Evolutionary conservation across 2,329 filamentous ascomycete genomes (phyloP), one percentile per base, ranked within the genome.

Genomic region (Aspergillus oerlinghausenensis): DNA sequence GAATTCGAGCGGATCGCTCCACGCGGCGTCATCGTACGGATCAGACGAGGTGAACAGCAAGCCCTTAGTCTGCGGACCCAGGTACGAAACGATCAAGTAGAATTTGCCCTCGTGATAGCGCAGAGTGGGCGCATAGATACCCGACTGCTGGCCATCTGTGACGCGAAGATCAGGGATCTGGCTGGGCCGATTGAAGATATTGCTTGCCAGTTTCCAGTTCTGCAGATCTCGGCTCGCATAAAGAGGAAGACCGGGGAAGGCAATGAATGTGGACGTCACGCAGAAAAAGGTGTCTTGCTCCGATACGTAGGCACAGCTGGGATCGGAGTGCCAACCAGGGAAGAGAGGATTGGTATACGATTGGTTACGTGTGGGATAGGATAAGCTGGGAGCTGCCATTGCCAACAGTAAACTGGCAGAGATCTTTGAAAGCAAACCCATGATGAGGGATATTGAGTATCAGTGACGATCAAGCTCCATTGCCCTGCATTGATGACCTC

Each of bases 281-380:
- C 77, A 80, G 64, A 79, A 80, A 59, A 75, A 77, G 0, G 76
- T 78, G 17, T 73, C 61, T 19, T 70, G 62, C 23, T 61, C 59
- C 7, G 59, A 3, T 3, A 80, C 76, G 45, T 74, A 74, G 17
- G 76, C 72, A 54, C 77, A 79, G 51, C 71, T 76, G 0, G 78
- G 78, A 59, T 80, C 78, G 0, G 77, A 75, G 55, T 79, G 73
- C 56, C 75, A 80, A 7, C 78, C 78, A 1, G 78, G 75, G 1
- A 81, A 60, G 26, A 80, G 75, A 1, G 78, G 78, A 60, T 80
- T 80, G 42, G 28, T 52, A 49, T 63, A 63, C 21, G 42, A 23
- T 21, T 45, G 42, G 14, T 4, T 10, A 23, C 8, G 8, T 2
- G n/a, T 23, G 42, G 42, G 42, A 23, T 45, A 14, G 42, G n/a